These are phyloP conservation scores for Botrytis fragariae DNA, from an alignment of 2,329 filamentous ascomycete genomes.

Conservation along the genomic window DNA sequence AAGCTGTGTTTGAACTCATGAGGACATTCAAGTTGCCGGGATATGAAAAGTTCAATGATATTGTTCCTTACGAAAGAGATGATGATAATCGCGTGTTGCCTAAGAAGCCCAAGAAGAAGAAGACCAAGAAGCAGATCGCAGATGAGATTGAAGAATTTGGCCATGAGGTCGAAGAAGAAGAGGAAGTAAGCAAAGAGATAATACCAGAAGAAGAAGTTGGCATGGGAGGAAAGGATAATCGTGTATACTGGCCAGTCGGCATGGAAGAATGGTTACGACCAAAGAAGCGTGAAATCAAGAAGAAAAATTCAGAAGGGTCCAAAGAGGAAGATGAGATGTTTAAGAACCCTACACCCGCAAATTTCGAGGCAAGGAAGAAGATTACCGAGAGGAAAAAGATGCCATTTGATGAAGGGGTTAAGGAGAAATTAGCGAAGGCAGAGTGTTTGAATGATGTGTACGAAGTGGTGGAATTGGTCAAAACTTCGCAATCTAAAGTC, in stretches of 20 bases:
- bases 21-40: constrained; percentile 80
- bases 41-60: constrained; percentile 69
- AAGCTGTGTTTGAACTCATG: constrained; percentile 94
- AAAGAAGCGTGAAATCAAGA: constrained; percentile 67
- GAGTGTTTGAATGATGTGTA: constrained; percentile 30
- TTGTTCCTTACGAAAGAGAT: constrained; percentile 71
- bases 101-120: constrained; percentile 47
- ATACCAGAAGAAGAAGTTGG: constrained; percentile 62
- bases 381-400: constrained; percentile 26
- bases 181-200: constrained; percentile 41
- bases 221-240: constrained; percentile 79
- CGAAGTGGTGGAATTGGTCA: constrained; percentile 32
- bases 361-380: constrained; percentile 33
- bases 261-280: constrained; percentile 90
- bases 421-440: constrained; percentile 28
- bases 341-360: constrained; percentile 33
- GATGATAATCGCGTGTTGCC: constrained; percentile 67
- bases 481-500: constrained; percentile 17
- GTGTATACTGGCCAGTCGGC: constrained; percentile 87
- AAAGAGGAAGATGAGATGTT: constrained; percentile 40
- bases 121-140: constrained; percentile 41
- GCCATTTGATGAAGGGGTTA: constrained; percentile 27
- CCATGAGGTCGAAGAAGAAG: constrained; percentile 39
- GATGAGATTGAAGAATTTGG: constrained; percentile 38
- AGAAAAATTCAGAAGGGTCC: constrained; percentile 41